A percentile compares a stretch with the other conserved stretches of the same genome.
These are phyloP conservation scores for Austroboletus novae-zelandiae DNA, from an alignment of 1,284 basidiomycete genomes.

Conservation along the genomic window DNA sequence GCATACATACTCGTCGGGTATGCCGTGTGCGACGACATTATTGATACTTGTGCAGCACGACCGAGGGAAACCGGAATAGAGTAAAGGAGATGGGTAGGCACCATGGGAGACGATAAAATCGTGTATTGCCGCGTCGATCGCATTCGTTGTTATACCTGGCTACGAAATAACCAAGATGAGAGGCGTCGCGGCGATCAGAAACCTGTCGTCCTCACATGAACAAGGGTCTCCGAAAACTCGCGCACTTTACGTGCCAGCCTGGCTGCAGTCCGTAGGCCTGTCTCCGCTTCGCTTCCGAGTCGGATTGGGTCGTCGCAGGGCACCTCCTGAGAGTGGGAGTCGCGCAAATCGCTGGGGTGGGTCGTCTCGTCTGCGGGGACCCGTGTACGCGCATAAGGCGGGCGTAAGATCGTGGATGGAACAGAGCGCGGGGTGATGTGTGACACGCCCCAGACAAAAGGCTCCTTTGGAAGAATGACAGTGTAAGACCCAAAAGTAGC, in stretches of 20 bases:
- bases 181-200: too few species aligned
- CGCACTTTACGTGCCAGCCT: conserved; percentile 62
- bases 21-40: conserved; percentile 83
- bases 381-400: conserved; percentile 48
- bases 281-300: conserved; percentile 59
- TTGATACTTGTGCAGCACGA: conserved; percentile 90
- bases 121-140: conserved; percentile 71
- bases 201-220: conserved; percentile 44
- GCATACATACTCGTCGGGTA: conserved; percentile 73
- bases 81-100: conserved; percentile 89
- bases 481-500: conserved; percentile 54
- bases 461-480: conserved; percentile 65
- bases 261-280: conserved; percentile 55
- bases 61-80: conserved; percentile 68
- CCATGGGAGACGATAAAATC: conserved; percentile 61
- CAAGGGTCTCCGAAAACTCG: conserved; percentile 53
- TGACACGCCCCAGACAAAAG: conserved; percentile 59
- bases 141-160: conserved; percentile 74
- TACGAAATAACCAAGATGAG: conserved; percentile 25
- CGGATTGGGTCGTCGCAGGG: conserved; percentile 40
- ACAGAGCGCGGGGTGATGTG: conserved; percentile 61
- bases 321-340: conserved; percentile 5
- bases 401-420: conserved; percentile 56
- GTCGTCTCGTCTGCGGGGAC: background rate
- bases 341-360: background rate